Evolutionary conservation across 2,329 filamentous ascomycete species (phyloP).

Genomic region (Didymella segeticola): DNA sequence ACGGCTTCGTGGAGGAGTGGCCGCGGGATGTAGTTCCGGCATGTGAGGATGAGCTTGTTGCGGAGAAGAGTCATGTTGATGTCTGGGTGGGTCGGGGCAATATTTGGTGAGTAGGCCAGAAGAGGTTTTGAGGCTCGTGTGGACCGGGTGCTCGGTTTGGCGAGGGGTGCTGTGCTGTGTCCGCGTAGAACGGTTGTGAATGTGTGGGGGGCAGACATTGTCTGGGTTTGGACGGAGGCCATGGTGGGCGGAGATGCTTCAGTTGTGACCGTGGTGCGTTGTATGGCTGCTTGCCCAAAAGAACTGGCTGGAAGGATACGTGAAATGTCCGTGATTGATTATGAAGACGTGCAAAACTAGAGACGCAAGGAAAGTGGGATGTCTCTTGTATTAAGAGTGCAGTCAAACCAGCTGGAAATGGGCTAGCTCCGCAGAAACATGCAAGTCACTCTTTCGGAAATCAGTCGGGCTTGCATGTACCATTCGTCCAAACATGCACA

Average conservation of each 20-base stretch:
- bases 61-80: slow-evolving; percentile 36
- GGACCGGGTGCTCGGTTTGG: slow-evolving; percentile 28
- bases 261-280: background rate
- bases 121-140: slow-evolving; percentile 31
- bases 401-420: slow-evolving; percentile 5
- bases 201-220: slow-evolving; percentile 29
- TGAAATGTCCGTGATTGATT: background rate
- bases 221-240: slow-evolving; percentile 37
- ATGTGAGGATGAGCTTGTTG: slow-evolving; percentile 36
- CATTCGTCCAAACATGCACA: slow-evolving; percentile 13
- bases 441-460: slow-evolving; percentile 17
- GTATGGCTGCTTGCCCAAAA: slow-evolving; percentile 6
- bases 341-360: slow-evolving; percentile 9
- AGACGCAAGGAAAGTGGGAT: slow-evolving; percentile 15
- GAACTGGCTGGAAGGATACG: background rate
- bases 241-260: slow-evolving; percentile 16
- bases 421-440: slow-evolving; percentile 14
- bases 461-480: slow-evolving; percentile 16
- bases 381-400: slow-evolving; percentile 9
- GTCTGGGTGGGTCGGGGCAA: slow-evolving; percentile 32
- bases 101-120: slow-evolving; percentile 31
- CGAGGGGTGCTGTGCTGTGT: slow-evolving; percentile 16
- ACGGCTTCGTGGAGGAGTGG: slow-evolving; percentile 28
- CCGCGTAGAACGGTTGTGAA: slow-evolving; percentile 29
- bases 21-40: slow-evolving; percentile 28